Conservation (phyloP, 176 grass and related monocot species). For the Alopecurus myosuroides region DNA sequence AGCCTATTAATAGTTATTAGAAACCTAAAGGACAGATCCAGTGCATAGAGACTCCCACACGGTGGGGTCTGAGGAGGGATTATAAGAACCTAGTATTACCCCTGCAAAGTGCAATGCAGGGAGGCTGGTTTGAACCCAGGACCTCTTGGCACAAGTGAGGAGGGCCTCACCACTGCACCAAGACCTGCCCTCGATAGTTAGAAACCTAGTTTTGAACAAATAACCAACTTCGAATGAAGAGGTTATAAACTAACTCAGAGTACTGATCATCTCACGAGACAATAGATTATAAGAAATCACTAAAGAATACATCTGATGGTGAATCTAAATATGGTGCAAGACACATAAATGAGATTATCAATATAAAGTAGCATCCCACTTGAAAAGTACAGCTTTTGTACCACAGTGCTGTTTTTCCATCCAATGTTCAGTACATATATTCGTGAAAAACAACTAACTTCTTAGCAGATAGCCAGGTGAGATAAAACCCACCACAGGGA, state of each 20-base stretch:
- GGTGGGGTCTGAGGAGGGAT: too few relatives aligned
- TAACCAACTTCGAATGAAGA: background rate
- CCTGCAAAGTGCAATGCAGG: too few relatives aligned
- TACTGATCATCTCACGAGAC: background rate
- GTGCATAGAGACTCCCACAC: too few relatives aligned
- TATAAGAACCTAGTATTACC: too few relatives aligned
- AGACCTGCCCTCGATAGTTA: too few relatives aligned
- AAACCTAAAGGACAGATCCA: too few relatives aligned
- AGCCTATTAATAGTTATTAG: background rate
- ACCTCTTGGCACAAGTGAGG: too few relatives aligned
- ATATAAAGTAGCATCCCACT: background rate
- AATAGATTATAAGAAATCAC: background rate
- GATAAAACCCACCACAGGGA: background rate
- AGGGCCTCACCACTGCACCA: too few relatives aligned
- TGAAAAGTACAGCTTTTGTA: background rate
- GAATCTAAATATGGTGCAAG: background rate
- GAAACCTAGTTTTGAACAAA: background rate
- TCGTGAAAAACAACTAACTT: background rate
- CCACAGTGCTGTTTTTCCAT: background rate
- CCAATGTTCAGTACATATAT: background rate
- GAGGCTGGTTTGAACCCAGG: too few relatives aligned
- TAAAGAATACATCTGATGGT: background rate
- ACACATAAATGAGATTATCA: background rate
- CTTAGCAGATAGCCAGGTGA: background rate
- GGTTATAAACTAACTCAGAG: background rate